phyloP scores from a whole-genome alignment of 176 grass and related monocot species.

The Zoysia pacifica region DNA sequence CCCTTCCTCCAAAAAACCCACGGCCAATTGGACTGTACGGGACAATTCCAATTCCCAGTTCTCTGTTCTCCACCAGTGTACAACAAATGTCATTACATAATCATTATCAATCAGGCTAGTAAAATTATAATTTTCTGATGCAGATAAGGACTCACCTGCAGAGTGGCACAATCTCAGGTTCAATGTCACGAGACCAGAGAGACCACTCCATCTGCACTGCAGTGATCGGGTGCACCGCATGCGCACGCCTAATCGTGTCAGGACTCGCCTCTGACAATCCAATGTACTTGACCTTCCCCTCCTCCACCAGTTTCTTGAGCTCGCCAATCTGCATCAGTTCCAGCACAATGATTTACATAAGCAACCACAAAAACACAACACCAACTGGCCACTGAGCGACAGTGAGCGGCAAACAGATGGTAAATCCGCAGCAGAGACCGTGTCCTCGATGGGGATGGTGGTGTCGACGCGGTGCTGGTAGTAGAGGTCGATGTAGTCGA shows the following conservation, averaged over 20 bases:
- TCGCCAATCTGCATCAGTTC: slow-evolving; percentile 56
- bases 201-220: slow-evolving; percentile 96
- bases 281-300: slow-evolving; percentile 79
- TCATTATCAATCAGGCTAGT: not conserved
- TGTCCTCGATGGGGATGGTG: slow-evolving; percentile 70
- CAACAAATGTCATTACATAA: not conserved
- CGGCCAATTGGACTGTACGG: slow-evolving; percentile 81
- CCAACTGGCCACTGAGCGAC: not conserved
- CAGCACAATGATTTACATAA: not conserved
- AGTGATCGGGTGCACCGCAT: slow-evolving; percentile 70
- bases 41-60: slow-evolving; percentile 89
- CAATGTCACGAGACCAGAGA: slow-evolving; percentile 82
- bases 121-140: not conserved
- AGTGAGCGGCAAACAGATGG: not conserved
- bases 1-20: slow-evolving; percentile 75
- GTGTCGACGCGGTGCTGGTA: slow-evolving; percentile 71
- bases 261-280: slow-evolving; percentile 84
- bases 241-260: slow-evolving; percentile 69
- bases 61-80: slow-evolving; percentile 36
- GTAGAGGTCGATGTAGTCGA: slow-evolving; percentile 73
- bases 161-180: slow-evolving; percentile 77
- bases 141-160: slow-evolving; percentile 54
- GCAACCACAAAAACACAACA: not conserved
- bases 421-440: slow-evolving; percentile 33
- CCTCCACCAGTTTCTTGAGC: slow-evolving; percentile 84